Evolutionary conservation across 2,329 filamentous ascomycete genomes (phyloP), one percentile per base, ranked within the genome.

Genomic region (Aspergillus pseudoterreus): DNA sequence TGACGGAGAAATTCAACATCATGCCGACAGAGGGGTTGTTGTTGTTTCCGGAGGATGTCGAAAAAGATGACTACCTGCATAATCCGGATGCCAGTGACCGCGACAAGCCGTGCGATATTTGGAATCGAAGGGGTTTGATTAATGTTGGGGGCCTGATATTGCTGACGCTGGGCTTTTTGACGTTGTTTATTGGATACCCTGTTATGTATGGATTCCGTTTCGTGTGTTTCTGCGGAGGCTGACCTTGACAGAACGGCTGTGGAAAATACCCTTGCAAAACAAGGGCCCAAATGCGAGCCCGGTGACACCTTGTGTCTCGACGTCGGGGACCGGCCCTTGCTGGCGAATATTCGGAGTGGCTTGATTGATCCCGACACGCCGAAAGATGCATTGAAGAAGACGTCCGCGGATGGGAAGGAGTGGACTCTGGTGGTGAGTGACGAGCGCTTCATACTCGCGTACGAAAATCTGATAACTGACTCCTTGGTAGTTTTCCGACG

Each of bases 1-100:
- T 88, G 3, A 83, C 83, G 14, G 83, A 87, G 63, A 88, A 88
- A 68, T 88, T 85, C 68, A 87, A 87, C 63, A 88, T 89, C 48
- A 75, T 82, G 65, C 85, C 86, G 1, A 85, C 83, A 2, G 81
- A 84, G 12, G 84, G 84, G 5, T 70, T 88, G 47, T 66, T 89
- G 38, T 71, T 88, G 17, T 88, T 85, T 59, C 86, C 85, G 0
- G 84, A 88, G 65, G 85, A 88, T 63, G 82, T 87, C 19, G 86
- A 89, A 66, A 87, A 87, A 61, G 86, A 89, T 63, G 86, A 89
- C 63, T 85, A 82, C 57, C 63, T 89, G 55, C 86, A 89, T 64
- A 87, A 88, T 60, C 86, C 86, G 0, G 84, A 86, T 61, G 82
- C 84, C 1, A 78, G 79, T 47, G 84, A 87, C 43, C 78, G 84